A percentile compares a stretch with the other conserved stretches of the same genome.
Evolutionary conservation across 73 alveolate genomes (phyloP).

Genomic region (Paramecium sexaurelia): DNA sequence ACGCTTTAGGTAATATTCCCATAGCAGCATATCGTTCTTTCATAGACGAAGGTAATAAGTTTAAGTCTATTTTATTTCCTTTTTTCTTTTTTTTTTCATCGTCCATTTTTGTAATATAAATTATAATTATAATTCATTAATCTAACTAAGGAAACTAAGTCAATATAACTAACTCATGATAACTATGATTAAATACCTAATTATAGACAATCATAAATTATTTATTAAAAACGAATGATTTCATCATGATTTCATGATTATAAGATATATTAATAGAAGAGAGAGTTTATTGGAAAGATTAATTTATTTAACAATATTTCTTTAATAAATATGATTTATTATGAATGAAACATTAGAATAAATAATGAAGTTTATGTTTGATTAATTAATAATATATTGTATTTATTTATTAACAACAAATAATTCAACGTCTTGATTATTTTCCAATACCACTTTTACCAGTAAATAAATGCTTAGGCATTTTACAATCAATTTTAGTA

Average conservation of each 20-base stretch:
- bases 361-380: background rate
- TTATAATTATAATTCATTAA: background rate
- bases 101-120: background rate
- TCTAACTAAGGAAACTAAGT: too few species aligned
- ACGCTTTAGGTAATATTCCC: constrained; percentile 47
- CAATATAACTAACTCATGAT: too few species aligned
- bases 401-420: background rate
- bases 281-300: too few species aligned
- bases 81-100: constrained; percentile 34
- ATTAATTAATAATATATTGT: background rate
- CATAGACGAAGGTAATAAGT: constrained; percentile 46
- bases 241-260: too few species aligned
- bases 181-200: too few species aligned
- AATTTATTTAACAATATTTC: too few species aligned
- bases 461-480: constrained; percentile 93
- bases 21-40: constrained; percentile 55
- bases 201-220: too few species aligned
- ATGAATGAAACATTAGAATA: too few species aligned
- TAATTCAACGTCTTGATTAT: constrained; percentile 92
- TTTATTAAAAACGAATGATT: too few species aligned
- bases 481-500: constrained; percentile 82
- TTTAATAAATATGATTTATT: too few species aligned
- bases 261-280: too few species aligned
- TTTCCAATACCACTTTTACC: constrained; percentile 97
- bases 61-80: background rate